A percentile compares a stretch with the other conserved stretches of the same genome.
Evolutionary conservation across 169 alveolate genomes (phyloP).

Genomic region (Cryptosporidium sp.): DNA sequence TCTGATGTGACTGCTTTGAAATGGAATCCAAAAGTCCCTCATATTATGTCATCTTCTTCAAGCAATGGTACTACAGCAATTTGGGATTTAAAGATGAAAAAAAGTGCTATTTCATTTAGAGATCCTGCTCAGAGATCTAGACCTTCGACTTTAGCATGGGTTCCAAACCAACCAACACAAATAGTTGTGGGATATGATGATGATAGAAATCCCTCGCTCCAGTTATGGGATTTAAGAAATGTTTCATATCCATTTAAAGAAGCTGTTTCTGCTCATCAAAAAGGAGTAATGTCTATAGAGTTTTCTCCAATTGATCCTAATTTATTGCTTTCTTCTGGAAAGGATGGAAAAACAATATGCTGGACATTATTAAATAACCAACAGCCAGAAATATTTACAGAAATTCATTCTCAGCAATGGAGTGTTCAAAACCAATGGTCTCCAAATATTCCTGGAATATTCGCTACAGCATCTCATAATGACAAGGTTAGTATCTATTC

Average conservation of each 20-base stretch:
- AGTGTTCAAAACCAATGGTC: constrained; percentile 79
- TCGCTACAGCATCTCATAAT: constrained; percentile 80
- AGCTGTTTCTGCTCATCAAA: constrained; percentile 82
- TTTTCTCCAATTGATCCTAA: constrained; percentile 84
- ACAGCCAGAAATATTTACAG: constrained; percentile 75
- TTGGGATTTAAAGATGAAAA: constrained; percentile 87
- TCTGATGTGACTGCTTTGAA: constrained; percentile 79
- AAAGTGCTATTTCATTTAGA: constrained; percentile 86
- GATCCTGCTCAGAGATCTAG: constrained; percentile 86
- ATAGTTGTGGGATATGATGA: constrained; percentile 86
- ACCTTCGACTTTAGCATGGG: constrained; percentile 86
- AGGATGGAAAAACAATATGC: constrained; percentile 84
- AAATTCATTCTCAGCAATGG: constrained; percentile 80
- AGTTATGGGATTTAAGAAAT: constrained; percentile 89
- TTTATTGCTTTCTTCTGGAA: constrained; percentile 84
- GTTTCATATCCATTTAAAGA: constrained; percentile 86
- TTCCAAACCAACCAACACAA: constrained; percentile 88
- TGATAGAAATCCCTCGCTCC: constrained; percentile 87
- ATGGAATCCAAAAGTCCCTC: constrained; percentile 87
- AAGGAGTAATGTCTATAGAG: constrained; percentile 85
- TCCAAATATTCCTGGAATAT: constrained; percentile 79
- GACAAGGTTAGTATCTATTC: constrained; percentile 80
- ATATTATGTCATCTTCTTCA: constrained; percentile 87
- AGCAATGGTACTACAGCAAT: constrained; percentile 84
- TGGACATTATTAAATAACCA: constrained; percentile 82